phyloP scores from a whole-genome alignment of 805 yeast species.

The Candida easanensis region DNA sequence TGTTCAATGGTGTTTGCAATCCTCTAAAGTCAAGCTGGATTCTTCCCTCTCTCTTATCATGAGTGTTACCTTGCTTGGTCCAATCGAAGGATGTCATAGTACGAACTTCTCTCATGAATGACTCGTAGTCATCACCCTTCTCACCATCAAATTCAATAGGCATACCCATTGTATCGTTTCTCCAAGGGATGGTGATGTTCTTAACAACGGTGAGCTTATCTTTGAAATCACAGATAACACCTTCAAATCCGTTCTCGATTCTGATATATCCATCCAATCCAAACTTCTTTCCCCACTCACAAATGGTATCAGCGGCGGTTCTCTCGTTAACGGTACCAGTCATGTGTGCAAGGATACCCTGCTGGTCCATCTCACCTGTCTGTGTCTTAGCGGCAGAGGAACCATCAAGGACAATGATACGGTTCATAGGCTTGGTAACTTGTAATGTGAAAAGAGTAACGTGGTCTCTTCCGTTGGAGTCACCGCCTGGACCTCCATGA shows the following conservation, averaged over 20 bases:
- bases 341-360: constrained; percentile 38
- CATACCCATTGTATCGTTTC: constrained; percentile 32
- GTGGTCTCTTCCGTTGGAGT: constrained; percentile 5
- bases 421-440: constrained; percentile 45
- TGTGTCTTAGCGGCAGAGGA: constrained; percentile 62
- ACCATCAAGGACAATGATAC: constrained; percentile 56
- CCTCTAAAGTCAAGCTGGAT: constrained; percentile 50
- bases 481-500: constrained; percentile 1
- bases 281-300: constrained; percentile 47
- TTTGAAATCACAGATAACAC: constrained; percentile 56
- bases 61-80: constrained; percentile 42
- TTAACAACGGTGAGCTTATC: constrained; percentile 46
- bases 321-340: constrained; percentile 39
- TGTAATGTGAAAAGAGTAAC: constrained; percentile 43
- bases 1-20: constrained; percentile 51
- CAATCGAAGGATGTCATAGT: constrained; percentile 43
- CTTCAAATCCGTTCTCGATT: constrained; percentile 59
- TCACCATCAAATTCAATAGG: constrained; percentile 7
- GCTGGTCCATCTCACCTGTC: constrained; percentile 64
- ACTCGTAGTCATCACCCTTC: constrained; percentile 15
- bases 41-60: constrained; percentile 47
- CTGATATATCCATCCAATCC: constrained; percentile 59
- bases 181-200: constrained; percentile 38
- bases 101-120: constrained; percentile 18
- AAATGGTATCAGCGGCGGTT: constrained; percentile 46